Conservation (phyloP, 176 grass and related monocot species). For the Hsuehochloa calcarea region DNA sequence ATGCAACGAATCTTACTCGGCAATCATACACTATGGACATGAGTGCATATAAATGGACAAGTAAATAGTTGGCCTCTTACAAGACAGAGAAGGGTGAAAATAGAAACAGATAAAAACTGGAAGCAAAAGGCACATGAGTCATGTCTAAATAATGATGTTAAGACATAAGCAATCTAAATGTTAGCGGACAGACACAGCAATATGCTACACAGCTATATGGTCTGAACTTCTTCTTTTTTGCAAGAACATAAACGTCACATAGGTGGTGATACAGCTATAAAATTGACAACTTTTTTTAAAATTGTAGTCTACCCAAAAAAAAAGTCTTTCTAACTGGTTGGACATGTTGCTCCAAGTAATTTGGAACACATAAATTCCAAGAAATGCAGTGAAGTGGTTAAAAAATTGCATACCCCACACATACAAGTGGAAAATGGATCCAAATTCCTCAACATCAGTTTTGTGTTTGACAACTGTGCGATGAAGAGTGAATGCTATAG, state of each 20-base stretch:
- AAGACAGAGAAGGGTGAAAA: neutral
- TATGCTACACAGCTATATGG: neutral
- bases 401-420: conserved; percentile 76
- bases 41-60: conserved; percentile 8
- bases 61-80: conserved; percentile 5
- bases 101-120: neutral
- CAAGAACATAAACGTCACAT: neutral
- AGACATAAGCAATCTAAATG: neutral
- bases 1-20: neutral
- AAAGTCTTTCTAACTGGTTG: neutral
- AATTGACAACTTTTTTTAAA: neutral
- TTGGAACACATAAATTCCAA: conserved; percentile 6
- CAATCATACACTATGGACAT: conserved; percentile 7
- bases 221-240: neutral
- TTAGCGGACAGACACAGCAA: neutral
- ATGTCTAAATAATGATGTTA: neutral
- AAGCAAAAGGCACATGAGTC: neutral
- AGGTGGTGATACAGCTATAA: neutral
- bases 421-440: conserved; percentile 87
- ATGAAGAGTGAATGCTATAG: conserved; percentile 92
- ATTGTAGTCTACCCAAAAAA: neutral
- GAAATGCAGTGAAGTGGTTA: neutral
- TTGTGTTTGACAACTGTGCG: conserved; percentile 96
- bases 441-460: conserved; percentile 95
- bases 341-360: conserved; percentile 22